Evolutionary conservation across 1,139 yeast species (phyloP), one percentile per base, ranked within the genome.

Genomic region (Geotrichum phurueaensis): DNA sequence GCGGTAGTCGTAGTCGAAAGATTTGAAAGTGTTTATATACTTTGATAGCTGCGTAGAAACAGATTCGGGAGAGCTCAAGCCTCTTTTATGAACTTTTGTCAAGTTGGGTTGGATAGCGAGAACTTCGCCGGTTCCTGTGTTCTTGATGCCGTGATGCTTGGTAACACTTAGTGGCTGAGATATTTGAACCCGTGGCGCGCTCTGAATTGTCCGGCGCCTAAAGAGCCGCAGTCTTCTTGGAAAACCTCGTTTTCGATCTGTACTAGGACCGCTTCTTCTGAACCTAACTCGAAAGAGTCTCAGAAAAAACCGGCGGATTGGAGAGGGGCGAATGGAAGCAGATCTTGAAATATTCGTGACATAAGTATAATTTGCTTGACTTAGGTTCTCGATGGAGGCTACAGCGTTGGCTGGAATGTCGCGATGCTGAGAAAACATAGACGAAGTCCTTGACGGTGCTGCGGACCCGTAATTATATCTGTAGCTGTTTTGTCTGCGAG

Each of bases 121-220:
- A 18, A 49, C 33, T 22, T 58, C 62, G 20, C 58, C 60, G 3
- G 43, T 33, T 20, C 59, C 60, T 7, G 53, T 23, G 13, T 51
- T 49, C 15, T 51, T 36, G 25, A 55, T 49, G 6, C 61, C 61
- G 4, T 54, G 45, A 20, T 51, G 53, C 18, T 59, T 50, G 27
- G 56, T 52, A 25, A 56, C 58, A 27, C 51, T 57, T 45, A 57
- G 29, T 3, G 60, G 60, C 23, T 53, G 49, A 13, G 61, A 56
- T 48, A 62, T 62, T 23, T 52, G 54, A 43, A 47, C 55, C 4
- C 53, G 54, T 13, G 48, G 43, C 12, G 20, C n/a, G 15, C 25
- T 18, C 15, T 10, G 33, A n/a, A n/a, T 13, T 47, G 49, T 15
- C 18, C 58, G 48, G n/a, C 50, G 58, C 29, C 53, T 45, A 25